Conservation (phyloP, 2,329 filamentous ascomycete genomes). For the Cercospora janseana region DNA sequence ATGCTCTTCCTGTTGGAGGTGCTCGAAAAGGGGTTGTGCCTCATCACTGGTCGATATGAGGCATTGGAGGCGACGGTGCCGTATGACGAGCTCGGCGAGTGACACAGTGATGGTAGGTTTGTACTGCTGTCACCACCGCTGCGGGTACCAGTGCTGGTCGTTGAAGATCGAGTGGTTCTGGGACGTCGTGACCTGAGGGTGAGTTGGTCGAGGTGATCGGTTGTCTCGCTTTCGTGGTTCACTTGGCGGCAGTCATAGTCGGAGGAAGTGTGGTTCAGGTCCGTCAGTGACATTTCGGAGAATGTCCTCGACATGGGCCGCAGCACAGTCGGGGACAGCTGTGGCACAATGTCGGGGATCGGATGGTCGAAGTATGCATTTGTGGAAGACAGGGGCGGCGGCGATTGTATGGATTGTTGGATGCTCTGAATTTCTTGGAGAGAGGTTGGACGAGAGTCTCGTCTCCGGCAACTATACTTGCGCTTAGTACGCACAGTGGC, state of each 20-base stretch:
- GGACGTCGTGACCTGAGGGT: constrained; percentile 26
- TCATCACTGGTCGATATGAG: constrained; percentile 42
- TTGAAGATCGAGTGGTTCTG: constrained; percentile 26
- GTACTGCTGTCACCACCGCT: constrained; percentile 28
- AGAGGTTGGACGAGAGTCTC: constrained; percentile 38
- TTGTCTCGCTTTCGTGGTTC: constrained; percentile 40
- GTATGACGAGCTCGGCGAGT: constrained; percentile 48
- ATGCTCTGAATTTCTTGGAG: constrained; percentile 23
- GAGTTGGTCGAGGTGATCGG: constrained; percentile 41
- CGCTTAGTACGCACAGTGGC: too few relatives aligned
- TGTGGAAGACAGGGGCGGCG: constrained; percentile 23
- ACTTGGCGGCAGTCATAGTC: constrained; percentile 14
- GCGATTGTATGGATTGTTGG: constrained; percentile 32
- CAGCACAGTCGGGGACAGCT: constrained; percentile 47
- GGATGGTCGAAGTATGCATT: constrained; percentile 29
- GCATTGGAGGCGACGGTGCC: constrained; percentile 44
- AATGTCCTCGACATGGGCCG: constrained; percentile 40
- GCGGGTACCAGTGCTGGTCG: constrained; percentile 12
- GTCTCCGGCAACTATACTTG: constrained; percentile 46
- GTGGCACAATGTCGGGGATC: constrained; percentile 47
- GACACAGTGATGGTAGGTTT: constrained; percentile 46
- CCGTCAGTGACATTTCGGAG: constrained; percentile 42
- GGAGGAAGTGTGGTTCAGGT: constrained; percentile 21
- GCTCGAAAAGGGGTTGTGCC: constrained; percentile 43
- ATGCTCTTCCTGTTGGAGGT: constrained; percentile 37